Conservation (phyloP, 805 yeast species). For the Saccharomycopsis amapae region DNA sequence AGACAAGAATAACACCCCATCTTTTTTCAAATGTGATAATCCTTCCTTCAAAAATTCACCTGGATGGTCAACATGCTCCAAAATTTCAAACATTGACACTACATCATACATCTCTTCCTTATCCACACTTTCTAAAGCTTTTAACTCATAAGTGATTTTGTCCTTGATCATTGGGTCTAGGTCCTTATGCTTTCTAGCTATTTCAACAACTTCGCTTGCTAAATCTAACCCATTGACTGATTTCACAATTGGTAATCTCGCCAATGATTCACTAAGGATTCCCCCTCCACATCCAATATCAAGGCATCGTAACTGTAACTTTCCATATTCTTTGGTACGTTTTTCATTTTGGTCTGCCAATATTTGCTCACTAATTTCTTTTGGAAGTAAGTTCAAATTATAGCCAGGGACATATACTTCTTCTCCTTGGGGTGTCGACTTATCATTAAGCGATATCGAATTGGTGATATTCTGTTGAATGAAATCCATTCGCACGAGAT, state of each 20-base stretch:
- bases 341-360: conserved; percentile 42
- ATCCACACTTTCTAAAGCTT: conserved; percentile 54
- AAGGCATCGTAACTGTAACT: conserved; percentile 43
- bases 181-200: conserved; percentile 62
- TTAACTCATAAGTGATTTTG: conserved; percentile 54
- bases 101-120: conserved; percentile 51
- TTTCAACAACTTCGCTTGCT: conserved; percentile 72
- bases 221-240: conserved; percentile 79
- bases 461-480: conserved; percentile 52
- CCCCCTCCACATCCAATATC: conserved; percentile 99
- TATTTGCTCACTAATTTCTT: conserved; percentile 41
- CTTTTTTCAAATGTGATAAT: conserved; percentile 53
- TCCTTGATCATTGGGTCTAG: conserved; percentile 56
- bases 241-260: conserved; percentile 57
- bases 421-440: conserved; percentile 32
- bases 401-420: conserved; percentile 73
- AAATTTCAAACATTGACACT: conserved; percentile 86
- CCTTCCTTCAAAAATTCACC: conserved; percentile 64
- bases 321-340: conserved; percentile 32
- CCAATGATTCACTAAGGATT: conserved; percentile 77
- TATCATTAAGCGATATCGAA: conserved; percentile 38
- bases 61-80: conserved; percentile 91
- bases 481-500: conserved; percentile 81
- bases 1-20: conserved; percentile 81
- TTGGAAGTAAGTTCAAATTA: conserved; percentile 59